These are phyloP conservation scores for Fusarium proliferatum DNA, from an alignment of 2,329 filamentous ascomycete genomes.

Conservation along the genomic window DNA sequence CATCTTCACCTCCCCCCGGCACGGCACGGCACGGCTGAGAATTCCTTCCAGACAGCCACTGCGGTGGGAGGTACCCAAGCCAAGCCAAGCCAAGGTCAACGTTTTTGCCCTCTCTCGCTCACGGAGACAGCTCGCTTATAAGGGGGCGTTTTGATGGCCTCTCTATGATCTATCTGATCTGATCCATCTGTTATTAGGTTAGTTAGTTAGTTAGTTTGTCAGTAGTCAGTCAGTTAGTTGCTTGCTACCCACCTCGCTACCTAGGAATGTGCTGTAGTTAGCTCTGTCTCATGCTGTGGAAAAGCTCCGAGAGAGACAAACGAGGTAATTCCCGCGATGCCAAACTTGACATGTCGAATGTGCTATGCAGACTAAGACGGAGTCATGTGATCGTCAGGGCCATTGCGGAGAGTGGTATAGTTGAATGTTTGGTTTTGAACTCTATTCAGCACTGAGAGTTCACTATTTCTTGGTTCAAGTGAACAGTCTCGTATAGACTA, in stretches of 20 bases:
- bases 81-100: background rate
- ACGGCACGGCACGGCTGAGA: slow-evolving; percentile 21
- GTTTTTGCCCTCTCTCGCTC: background rate
- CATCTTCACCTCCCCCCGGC: background rate
- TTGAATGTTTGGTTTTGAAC: background rate
- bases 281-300: slow-evolving; percentile 4
- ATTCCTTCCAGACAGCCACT: slow-evolving; percentile 10
- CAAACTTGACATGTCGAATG: background rate
- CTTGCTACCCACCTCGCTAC: background rate
- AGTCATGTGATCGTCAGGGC: slow-evolving; percentile 3
- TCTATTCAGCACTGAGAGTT: background rate
- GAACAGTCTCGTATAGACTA: background rate
- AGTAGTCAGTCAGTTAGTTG: background rate
- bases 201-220: background rate
- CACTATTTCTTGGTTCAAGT: background rate
- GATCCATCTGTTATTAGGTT: background rate
- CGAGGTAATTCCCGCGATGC: background rate
- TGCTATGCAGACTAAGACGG: background rate
- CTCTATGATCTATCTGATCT: background rate
- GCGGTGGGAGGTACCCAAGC: background rate
- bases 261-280: background rate
- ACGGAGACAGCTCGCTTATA: background rate
- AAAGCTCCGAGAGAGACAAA: slow-evolving; percentile 21
- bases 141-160: slow-evolving; percentile 1
- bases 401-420: slow-evolving; percentile 1